Conservation (phyloP, 495 filamentous ascomycete genomes). For the Aeminium ludgeri region DNA sequence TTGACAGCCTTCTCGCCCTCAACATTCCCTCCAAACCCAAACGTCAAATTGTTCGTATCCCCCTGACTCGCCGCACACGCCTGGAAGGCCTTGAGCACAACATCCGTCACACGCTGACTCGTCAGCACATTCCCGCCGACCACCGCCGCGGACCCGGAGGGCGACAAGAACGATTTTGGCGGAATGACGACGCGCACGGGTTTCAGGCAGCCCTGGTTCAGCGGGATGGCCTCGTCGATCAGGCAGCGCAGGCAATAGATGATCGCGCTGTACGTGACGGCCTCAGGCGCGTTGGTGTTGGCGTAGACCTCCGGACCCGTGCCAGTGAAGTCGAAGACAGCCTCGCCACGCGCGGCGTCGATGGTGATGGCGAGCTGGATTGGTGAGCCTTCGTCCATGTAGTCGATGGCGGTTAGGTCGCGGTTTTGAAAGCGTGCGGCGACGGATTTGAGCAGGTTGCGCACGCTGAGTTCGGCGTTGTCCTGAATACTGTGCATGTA, state of each 20-base stretch:
- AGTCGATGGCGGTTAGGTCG: constrained; percentile 60
- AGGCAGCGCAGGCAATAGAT: constrained; percentile 92
- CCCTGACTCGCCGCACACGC: constrained; percentile 87
- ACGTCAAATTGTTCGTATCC: constrained; percentile 80
- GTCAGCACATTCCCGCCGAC: constrained; percentile 95
- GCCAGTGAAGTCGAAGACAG: constrained; percentile 77
- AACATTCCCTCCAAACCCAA: constrained; percentile 61
- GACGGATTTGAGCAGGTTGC: constrained; percentile 67
- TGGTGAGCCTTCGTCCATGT: constrained; percentile 87
- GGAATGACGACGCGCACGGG: constrained; percentile 82
- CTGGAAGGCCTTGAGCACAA: constrained; percentile 77
- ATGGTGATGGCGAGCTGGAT: constrained; percentile 76
- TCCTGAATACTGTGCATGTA: constrained; percentile 92
- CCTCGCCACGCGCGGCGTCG: constrained; percentile 65
- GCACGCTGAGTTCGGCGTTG: constrained; percentile 76
- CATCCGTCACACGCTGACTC: constrained; percentile 78
- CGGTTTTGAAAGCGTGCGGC: constrained; percentile 58
- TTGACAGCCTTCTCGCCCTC: constrained; percentile 33
- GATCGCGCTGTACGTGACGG: constrained; percentile 86
- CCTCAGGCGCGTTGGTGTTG: constrained; percentile 90
- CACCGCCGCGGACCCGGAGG: constrained; percentile 75
- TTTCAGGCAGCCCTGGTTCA: constrained; percentile 89
- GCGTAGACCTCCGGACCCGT: constrained; percentile 89
- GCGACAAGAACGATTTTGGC: constrained; percentile 62
- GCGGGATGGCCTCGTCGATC: constrained; percentile 81